phyloP scores from a whole-genome alignment of 169 alveolate genomes.

The Plasmodium vivax region DNA sequence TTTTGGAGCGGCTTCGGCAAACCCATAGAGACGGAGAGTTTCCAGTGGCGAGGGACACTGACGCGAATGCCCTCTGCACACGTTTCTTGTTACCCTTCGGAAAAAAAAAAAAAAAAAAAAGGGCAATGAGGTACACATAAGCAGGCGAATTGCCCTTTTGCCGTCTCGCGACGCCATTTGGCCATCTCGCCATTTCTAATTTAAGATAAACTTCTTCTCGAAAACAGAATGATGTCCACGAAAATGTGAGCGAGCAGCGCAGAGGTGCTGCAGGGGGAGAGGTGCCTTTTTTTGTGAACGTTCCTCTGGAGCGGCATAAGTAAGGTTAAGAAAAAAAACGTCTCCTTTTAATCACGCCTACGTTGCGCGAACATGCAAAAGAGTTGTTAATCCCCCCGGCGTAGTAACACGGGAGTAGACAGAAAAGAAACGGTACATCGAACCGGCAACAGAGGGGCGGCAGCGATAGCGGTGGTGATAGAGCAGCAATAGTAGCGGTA shows the following conservation, averaged over 20 bases:
- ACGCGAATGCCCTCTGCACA: background rate
- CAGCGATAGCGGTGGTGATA: background rate
- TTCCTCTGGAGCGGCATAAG: background rate
- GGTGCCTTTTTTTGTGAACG: background rate
- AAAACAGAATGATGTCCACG: background rate
- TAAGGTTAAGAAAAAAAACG: background rate
- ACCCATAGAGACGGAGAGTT: background rate
- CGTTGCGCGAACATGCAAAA: background rate
- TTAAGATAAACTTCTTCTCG: background rate
- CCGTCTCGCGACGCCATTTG: background rate
- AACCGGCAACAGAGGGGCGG: background rate
- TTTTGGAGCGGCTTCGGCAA: background rate
- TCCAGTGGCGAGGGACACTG: background rate
- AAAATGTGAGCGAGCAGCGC: background rate
- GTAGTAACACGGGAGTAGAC: background rate
- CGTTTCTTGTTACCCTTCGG: background rate
- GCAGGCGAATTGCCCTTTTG: background rate
- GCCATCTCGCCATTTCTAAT: background rate
- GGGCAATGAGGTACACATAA: background rate
- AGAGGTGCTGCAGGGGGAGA: background rate
- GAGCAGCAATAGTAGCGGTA: background rate
- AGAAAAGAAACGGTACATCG: background rate
- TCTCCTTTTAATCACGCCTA: background rate
- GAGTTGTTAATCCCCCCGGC: background rate
- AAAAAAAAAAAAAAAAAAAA: background rate